These are phyloP conservation scores for Chrysoporthe deuterocubensis DNA, from an alignment of 2,329 filamentous ascomycete genomes.

Conservation along the genomic window DNA sequence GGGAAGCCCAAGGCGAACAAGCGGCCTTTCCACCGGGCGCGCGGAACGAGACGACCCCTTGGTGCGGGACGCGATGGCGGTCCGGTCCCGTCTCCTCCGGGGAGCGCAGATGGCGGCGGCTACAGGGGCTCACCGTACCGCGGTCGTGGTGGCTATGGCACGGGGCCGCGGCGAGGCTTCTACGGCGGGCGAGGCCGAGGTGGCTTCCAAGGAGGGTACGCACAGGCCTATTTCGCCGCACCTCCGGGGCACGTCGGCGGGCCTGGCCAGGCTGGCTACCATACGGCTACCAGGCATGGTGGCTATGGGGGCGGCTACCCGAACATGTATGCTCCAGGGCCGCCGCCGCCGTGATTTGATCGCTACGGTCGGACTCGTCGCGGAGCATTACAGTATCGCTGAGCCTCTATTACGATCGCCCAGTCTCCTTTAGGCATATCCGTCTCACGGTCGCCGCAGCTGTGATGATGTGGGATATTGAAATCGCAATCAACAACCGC, in stretches of 20 bases:
- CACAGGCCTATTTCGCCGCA: constrained; percentile 3
- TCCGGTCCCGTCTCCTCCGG: background rate
- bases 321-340: constrained; percentile 14
- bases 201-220: constrained; percentile 8
- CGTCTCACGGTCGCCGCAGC: no score
- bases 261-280: constrained; percentile 9
- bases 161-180: constrained; percentile 17
- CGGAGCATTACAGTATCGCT: no score
- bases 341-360: constrained; percentile 10
- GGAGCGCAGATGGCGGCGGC: constrained; percentile 2
- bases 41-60: constrained; percentile 24
- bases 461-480: no score
- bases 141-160: constrained; percentile 8
- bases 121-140: constrained; percentile 15
- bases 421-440: no score
- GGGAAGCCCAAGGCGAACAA: constrained; percentile 47
- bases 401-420: no score
- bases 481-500: no score
- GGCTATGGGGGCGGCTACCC: constrained; percentile 11
- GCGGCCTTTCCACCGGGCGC: constrained; percentile 38
- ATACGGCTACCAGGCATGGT: constrained; percentile 7
- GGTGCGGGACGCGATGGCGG: constrained; percentile 15
- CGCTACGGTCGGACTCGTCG: background rate
- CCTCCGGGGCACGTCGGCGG: constrained; percentile 16
- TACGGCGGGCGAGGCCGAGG: constrained; percentile 21